Percentiles rank a stretch among this genome's conserved stretches.
Conservation (phyloP, 352 stramenopile species). For the Globisporangium yorkense region DNA sequence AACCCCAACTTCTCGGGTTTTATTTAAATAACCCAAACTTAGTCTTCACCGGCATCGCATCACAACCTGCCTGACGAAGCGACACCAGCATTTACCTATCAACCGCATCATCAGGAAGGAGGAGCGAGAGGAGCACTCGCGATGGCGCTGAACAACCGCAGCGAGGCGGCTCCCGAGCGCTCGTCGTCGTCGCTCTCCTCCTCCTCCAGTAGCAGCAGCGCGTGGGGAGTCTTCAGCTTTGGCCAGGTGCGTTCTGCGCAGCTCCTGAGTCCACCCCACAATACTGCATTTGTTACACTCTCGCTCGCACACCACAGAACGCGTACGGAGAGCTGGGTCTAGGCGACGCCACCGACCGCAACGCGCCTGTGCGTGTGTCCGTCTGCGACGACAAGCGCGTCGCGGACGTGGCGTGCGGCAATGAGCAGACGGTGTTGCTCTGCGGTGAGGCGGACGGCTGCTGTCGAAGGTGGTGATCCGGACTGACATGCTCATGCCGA, state of each 20-base stretch:
- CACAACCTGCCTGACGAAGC: no score
- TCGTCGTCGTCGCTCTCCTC: not conserved
- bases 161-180: slow-evolving; percentile 5
- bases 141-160: slow-evolving; percentile 15
- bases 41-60: no score
- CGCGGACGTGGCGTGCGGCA: slow-evolving; percentile 81
- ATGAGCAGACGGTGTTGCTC: slow-evolving; percentile 89
- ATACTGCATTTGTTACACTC: not conserved
- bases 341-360: slow-evolving; percentile 74
- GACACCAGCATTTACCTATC: no score
- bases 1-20: no score
- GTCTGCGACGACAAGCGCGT: slow-evolving; percentile 35
- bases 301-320: slow-evolving; percentile 50
- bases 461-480: not conserved
- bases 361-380: slow-evolving; percentile 38
- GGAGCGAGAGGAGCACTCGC: no score
- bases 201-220: not conserved
- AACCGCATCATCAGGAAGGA: no score
- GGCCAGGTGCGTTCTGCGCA: slow-evolving; percentile 25
- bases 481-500: not conserved
- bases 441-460: slow-evolving; percentile 25
- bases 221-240: slow-evolving; percentile 34
- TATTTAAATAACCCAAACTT: no score
- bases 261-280: not conserved
- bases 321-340: slow-evolving; percentile 90